These are phyloP conservation scores for Artemisia tridentata DNA, from an alignment of 129 eudicot genomes.

Conservation along the genomic window DNA sequence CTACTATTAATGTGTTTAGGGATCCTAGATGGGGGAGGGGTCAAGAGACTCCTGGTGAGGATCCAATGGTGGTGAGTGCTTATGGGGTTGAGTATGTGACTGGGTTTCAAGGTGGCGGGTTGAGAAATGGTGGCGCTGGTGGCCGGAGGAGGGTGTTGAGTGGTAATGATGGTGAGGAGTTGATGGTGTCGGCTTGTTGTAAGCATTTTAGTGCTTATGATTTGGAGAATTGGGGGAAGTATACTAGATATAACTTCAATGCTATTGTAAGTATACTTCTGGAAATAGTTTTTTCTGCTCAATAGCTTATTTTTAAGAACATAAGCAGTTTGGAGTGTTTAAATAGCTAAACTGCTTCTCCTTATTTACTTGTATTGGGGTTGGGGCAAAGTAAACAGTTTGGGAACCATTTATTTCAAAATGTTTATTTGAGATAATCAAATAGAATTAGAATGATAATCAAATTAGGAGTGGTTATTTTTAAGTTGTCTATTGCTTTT, in stretches of 20 bases:
- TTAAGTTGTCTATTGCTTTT: too few relatives aligned
- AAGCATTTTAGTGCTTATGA: slow-evolving; percentile 96
- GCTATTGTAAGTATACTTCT: slow-evolving; percentile 58
- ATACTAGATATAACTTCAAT: slow-evolving; percentile 75
- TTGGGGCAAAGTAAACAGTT: too few relatives aligned
- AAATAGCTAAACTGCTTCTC: too few relatives aligned
- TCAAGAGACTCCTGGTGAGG: slow-evolving; percentile 97
- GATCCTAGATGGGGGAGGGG: slow-evolving; percentile 99
- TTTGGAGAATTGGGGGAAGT: slow-evolving; percentile 74
- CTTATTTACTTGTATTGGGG: too few relatives aligned
- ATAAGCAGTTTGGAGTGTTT: too few relatives aligned
- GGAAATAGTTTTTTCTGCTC: neutral
- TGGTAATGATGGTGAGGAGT: slow-evolving; percentile 30
- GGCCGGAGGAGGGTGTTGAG: slow-evolving; percentile 45
- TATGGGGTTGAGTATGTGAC: too few relatives aligned
- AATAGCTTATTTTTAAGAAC: too few relatives aligned
- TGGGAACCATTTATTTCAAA: too few relatives aligned
- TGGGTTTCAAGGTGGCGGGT: slow-evolving; percentile 42
- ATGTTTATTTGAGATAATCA: too few relatives aligned
- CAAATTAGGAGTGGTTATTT: too few relatives aligned
- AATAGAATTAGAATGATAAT: too few relatives aligned
- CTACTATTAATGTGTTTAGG: slow-evolving; percentile 77
- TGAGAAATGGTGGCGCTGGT: slow-evolving; percentile 15
- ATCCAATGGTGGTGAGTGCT: slow-evolving; percentile 51
- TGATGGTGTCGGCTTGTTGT: slow-evolving; percentile 98